Percentiles rank a stretch among this genome's conserved stretches.
These are phyloP conservation scores for Citrus sinensis DNA, from an alignment of 345 rosid genomes.

Conservation along the genomic window DVS_A1.0 CM039162.1:32185501-32186000, in stretches of 20 bases:
- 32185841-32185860: conserved; percentile 3
- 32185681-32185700: conserved; percentile 9
- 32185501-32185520: conserved; percentile 2
- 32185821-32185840: conserved; percentile 11
- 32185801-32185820: conserved; percentile 90
- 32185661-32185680: not conserved
- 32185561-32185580: conserved; percentile 79
- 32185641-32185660: not conserved
- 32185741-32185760: conserved; percentile 75
- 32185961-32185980: conserved; percentile 70
- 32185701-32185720: conserved; percentile 16
- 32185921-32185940: conserved; percentile 90
- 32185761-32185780: conserved; percentile 78
- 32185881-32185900: conserved; percentile 16
- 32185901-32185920: conserved; percentile 88
- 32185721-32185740: conserved; percentile 9
- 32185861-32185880: conserved; percentile 9
- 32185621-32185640: conserved; percentile 67
- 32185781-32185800: conserved; percentile 94
- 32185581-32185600: conserved; percentile 86
- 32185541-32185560: conserved; percentile 35
- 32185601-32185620: conserved; percentile 65
- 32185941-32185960: conserved; percentile 75
- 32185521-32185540: conserved; percentile 13
- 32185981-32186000: conserved; percentile 34